A percentile compares a stretch with the other conserved stretches of the same genome.
These are phyloP conservation scores for Pseudocercospora fijiensis DNA, from an alignment of 2,329 filamentous ascomycete genomes.

Conservation along the genomic window DNA sequence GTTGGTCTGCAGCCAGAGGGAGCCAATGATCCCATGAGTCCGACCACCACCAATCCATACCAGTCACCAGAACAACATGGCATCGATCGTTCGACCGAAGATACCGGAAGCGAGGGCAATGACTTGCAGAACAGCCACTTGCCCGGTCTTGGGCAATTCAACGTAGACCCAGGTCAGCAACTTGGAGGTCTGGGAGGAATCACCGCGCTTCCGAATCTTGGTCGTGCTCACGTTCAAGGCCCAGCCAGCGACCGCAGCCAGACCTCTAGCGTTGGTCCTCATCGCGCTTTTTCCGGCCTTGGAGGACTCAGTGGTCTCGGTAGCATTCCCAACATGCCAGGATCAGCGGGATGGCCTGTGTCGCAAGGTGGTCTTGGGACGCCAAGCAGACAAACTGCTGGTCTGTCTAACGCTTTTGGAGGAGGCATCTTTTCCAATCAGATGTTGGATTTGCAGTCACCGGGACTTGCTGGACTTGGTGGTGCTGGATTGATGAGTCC, in stretches of 20 bases:
- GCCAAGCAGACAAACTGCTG: slow-evolving; percentile 60
- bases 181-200: slow-evolving; percentile 37
- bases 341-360: slow-evolving; percentile 62
- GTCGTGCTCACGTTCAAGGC: slow-evolving; percentile 41
- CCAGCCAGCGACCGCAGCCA: slow-evolving; percentile 87
- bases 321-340: slow-evolving; percentile 50
- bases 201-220: slow-evolving; percentile 35
- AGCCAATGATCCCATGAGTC: slow-evolving; percentile 71
- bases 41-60: slow-evolving; percentile 94
- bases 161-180: slow-evolving; percentile 28
- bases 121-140: slow-evolving; percentile 34
- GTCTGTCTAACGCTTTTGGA: slow-evolving; percentile 53
- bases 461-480: slow-evolving; percentile 65
- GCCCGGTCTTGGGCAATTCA: slow-evolving; percentile 36
- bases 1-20: slow-evolving; percentile 45
- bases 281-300: slow-evolving; percentile 63
- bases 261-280: slow-evolving; percentile 79
- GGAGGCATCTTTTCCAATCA: slow-evolving; percentile 67
- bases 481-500: slow-evolving; percentile 65
- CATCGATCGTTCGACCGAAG: slow-evolving; percentile 55
- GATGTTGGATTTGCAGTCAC: slow-evolving; percentile 75
- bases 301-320: slow-evolving; percentile 52
- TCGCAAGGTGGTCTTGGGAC: slow-evolving; percentile 70
- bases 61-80: slow-evolving; percentile 82
- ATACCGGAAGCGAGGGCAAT: slow-evolving; percentile 30